Percentiles rank a stretch among this genome's conserved stretches.
These are phyloP conservation scores for Boletus nobilissimus DNA, from an alignment of 1,284 basidiomycete species.

Conservation along the genomic window DNA sequence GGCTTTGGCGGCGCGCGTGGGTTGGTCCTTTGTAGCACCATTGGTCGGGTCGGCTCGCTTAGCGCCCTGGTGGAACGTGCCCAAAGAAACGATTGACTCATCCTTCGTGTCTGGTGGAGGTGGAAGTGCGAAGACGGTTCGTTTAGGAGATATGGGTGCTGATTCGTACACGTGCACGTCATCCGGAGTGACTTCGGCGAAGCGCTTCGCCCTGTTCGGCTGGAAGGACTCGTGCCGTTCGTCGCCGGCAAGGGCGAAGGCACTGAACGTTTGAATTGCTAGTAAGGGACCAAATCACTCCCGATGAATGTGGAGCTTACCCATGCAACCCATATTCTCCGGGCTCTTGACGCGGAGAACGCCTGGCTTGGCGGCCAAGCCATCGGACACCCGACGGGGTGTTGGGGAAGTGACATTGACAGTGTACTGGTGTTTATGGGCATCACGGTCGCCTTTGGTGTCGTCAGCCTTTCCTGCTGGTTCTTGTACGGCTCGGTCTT, in stretches of 20 bases:
- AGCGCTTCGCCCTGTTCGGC: slow-evolving; percentile 58
- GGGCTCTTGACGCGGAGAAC: slow-evolving; percentile 47
- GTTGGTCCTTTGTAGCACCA: slow-evolving; percentile 10
- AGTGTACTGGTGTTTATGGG: background rate
- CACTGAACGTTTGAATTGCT: slow-evolving; percentile 27
- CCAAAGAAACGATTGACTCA: slow-evolving; percentile 61
- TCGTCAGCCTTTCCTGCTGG: background rate
- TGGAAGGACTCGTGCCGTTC: slow-evolving; percentile 54
- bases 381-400: slow-evolving; percentile 24
- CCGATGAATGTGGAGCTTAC: slow-evolving; percentile 15
- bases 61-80: slow-evolving; percentile 53
- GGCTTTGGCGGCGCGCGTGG: background rate
- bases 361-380: slow-evolving; percentile 39
- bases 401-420: slow-evolving; percentile 26
- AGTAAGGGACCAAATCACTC: slow-evolving; percentile 18
- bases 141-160: slow-evolving; percentile 76
- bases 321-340: slow-evolving; percentile 38
- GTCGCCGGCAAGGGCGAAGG: slow-evolving; percentile 34
- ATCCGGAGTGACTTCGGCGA: slow-evolving; percentile 60
- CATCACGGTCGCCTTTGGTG: background rate
- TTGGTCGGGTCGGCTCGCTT: slow-evolving; percentile 13
- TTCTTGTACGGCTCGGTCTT: background rate
- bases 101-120: slow-evolving; percentile 62
- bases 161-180: slow-evolving; percentile 83
- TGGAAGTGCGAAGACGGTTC: slow-evolving; percentile 56